These are phyloP conservation scores for Penicillium oxalicum DNA, from an alignment of 2,329 filamentous ascomycete genomes.

Conservation along the genomic window DNA sequence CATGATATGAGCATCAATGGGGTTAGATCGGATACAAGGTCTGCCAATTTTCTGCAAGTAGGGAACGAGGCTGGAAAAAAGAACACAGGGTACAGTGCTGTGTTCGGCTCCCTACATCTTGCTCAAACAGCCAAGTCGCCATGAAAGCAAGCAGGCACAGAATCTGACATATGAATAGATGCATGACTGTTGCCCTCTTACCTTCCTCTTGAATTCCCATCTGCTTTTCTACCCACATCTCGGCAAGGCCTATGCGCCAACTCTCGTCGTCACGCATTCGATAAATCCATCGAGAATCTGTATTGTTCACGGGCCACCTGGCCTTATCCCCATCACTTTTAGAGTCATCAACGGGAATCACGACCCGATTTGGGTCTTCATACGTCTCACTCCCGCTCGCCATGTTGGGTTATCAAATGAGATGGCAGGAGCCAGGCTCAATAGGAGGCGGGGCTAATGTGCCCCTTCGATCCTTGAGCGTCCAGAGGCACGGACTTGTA, in stretches of 20 bases:
- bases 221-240: constrained; percentile 43
- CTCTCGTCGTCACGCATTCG: constrained; percentile 35
- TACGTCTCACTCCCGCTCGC: constrained; percentile 6
- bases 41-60: too few relatives aligned
- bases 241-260: constrained; percentile 46
- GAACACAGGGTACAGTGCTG: too few relatives aligned
- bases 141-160: too few relatives aligned
- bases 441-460: constrained; percentile 1
- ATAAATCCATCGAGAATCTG: constrained; percentile 19
- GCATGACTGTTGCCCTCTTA: constrained; percentile 16
- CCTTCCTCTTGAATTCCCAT: constrained; percentile 33
- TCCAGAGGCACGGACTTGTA: background rate
- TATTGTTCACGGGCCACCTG: constrained; percentile 29
- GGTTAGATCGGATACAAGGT: too few relatives aligned
- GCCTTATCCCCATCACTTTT: constrained; percentile 36
- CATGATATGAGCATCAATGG: too few relatives aligned
- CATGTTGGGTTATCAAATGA: constrained; percentile 6
- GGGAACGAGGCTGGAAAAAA: too few relatives aligned
- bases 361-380: constrained; percentile 18
- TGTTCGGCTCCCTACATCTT: too few relatives aligned
- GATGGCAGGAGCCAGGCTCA: background rate
- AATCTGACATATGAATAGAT: too few relatives aligned
- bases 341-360: constrained; percentile 29
- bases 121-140: too few relatives aligned
- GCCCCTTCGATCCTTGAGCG: background rate